Base-by-base conservation (phyloP, 345 rosid genomes). In the Hibiscus trionum region DNA sequence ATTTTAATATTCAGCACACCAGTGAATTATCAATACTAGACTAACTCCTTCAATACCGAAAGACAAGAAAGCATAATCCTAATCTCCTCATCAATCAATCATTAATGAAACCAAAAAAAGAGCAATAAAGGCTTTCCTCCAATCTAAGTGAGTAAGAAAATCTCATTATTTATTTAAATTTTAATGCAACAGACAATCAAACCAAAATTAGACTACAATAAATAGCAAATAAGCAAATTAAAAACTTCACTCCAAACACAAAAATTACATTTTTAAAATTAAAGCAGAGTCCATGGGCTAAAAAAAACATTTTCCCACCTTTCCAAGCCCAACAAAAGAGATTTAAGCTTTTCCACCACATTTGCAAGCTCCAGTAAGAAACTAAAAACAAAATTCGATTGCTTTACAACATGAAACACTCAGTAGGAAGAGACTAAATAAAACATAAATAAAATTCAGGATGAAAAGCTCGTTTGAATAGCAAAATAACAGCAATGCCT, bases 401-500 rank as follows among this genome's bases (percentile, higher is more conserved):
- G 67, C 26, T 35, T 62, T 64, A 64, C 15, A 39, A 10, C 29
- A 37, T 19, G 44, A 61, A 61, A 61, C 19, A 61, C 21, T 15
- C 31, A 0, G 1, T 59, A 62, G 44, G 33, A 35, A 62, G 39
- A 64, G 21, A 5, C 17, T 15, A 39, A 19, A 64, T 4, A 26
- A 72, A 80, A 4, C 21, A 47, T 42, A 72, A 26, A 3, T 2
- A 63, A 72, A 21, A 21, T 58, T 26, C 14, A 12, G 11, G 2
- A 46, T 29, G 49, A 64, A 47, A 70, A 14, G 52, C 62, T 56
- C 14, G 14, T 59, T 24, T 19, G 42, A 6, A n/a, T 37, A 61
- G 26, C 7, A 2, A 44, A 42, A 27, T 56, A 39, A 60, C 62
- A 73, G 46, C 73, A 72, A 49, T 75, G 61, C n/a, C 33, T 35